Evolutionary conservation across 768 basidiomycete genomes (phyloP).

Genomic region (Rhodotorula toruloides): DNA sequence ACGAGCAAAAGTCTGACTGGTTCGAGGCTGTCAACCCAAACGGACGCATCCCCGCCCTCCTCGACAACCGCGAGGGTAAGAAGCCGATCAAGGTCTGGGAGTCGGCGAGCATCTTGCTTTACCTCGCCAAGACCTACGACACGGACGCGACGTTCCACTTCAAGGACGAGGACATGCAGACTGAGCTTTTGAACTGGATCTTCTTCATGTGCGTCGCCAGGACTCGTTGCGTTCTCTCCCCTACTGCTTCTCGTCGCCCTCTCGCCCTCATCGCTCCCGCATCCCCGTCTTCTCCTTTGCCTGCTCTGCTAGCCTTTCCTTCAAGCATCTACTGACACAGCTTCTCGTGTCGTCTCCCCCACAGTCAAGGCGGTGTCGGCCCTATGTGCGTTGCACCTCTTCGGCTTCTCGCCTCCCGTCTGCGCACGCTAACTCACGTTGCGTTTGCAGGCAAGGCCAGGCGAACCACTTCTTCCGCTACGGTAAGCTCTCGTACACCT

Average conservation of each 20-base stretch:
- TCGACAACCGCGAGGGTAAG: slow-evolving; percentile 36
- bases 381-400: slow-evolving; percentile 9
- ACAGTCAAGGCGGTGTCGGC: slow-evolving; percentile 26
- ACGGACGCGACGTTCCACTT: slow-evolving; percentile 32
- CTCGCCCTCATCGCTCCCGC: not conserved
- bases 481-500: too few relatives aligned
- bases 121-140: slow-evolving; percentile 36
- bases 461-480: slow-evolving; percentile 40
- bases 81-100: slow-evolving; percentile 37
- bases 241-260: not conserved
- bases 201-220: slow-evolving; percentile 8
- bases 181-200: slow-evolving; percentile 26
- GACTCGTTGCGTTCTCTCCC: not conserved
- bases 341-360: too few relatives aligned
- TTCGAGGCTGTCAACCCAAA: slow-evolving; percentile 35
- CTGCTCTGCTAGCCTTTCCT: not conserved
- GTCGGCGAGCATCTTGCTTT: slow-evolving; percentile 7
- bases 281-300: not conserved
- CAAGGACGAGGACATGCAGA: slow-evolving; percentile 14
- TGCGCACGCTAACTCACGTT: not conserved
- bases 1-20: slow-evolving; percentile 32
- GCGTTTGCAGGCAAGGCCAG: not conserved
- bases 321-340: too few relatives aligned
- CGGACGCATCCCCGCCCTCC: slow-evolving; percentile 12
- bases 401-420: not conserved